phyloP scores from a whole-genome alignment of 192 early-diverging fungal species.

The Podila horticola region DNA sequence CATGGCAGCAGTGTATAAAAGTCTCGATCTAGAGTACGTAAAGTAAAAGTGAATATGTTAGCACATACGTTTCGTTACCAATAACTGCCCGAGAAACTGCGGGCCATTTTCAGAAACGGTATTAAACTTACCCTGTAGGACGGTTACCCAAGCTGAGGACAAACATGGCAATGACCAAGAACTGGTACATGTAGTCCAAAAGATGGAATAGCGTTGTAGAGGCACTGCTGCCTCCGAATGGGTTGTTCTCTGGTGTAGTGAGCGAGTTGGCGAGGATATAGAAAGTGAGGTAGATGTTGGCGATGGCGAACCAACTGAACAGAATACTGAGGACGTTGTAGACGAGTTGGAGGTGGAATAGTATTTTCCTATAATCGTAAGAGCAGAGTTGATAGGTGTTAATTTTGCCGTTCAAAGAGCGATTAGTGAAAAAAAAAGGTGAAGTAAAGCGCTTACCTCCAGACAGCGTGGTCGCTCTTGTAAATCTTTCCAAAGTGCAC shows the following conservation, averaged over 20 bases:
- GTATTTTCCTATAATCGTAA: slow-evolving; percentile 53
- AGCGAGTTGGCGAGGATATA: slow-evolving; percentile 72
- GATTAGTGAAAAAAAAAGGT: too few species aligned
- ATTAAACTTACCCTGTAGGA: slow-evolving; percentile 73
- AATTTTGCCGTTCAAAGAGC: too few species aligned
- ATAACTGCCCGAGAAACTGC: neutral
- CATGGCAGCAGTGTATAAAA: slow-evolving; percentile 75
- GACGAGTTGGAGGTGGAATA: slow-evolving; percentile 67
- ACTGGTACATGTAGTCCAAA: slow-evolving; percentile 77
- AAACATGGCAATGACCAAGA: slow-evolving; percentile 83
- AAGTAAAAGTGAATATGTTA: too few species aligned
- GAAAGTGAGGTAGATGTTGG: slow-evolving; percentile 87
- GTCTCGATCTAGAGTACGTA: slow-evolving; percentile 57
- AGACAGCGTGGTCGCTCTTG: slow-evolving; percentile 55
- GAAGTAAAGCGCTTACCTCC: slow-evolving; percentile 14
- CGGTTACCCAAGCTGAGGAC: slow-evolving; percentile 91
- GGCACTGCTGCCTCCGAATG: slow-evolving; percentile 59
- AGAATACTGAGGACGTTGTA: slow-evolving; percentile 76
- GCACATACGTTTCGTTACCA: too few species aligned
- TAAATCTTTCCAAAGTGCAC: slow-evolving; percentile 68
- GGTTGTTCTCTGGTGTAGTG: slow-evolving; percentile 55
- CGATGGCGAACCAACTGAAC: slow-evolving; percentile 82
- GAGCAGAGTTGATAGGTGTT: too few species aligned
- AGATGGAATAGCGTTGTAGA: slow-evolving; percentile 73
- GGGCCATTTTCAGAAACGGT: neutral